Conservation (phyloP, 1,284 basidiomycete genomes). For the Marasmius sp. region DNA sequence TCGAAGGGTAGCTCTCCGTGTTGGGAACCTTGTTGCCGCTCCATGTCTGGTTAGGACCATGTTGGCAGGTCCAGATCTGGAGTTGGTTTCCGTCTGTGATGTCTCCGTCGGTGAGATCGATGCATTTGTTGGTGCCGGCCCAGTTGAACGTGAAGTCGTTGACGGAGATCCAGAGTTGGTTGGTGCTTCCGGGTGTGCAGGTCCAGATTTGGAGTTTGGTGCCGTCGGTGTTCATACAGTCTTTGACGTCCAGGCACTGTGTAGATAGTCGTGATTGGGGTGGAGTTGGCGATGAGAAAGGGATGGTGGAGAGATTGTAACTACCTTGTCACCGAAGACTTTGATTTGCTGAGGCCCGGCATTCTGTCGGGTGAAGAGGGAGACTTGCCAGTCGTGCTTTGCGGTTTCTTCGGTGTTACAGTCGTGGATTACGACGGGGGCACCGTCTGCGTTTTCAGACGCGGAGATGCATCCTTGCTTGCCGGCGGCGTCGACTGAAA, state of each 20-base stretch:
- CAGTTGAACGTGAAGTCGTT: neutral
- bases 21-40: neutral
- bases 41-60: neutral
- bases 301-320: neutral
- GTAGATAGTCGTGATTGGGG: neutral
- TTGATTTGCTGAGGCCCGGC: neutral
- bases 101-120: neutral
- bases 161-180: neutral
- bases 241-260: neutral
- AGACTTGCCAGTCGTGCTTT: neutral
- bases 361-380: neutral
- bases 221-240: neutral
- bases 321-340: neutral
- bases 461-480: neutral
- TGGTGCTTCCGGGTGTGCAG: neutral
- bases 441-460: neutral
- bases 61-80: neutral
- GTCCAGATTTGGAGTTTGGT: neutral
- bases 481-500: neutral
- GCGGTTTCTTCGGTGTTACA: neutral
- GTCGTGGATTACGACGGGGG: neutral
- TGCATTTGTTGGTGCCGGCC: neutral
- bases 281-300: neutral
- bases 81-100: neutral
- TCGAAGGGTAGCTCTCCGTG: neutral